Base-by-base conservation (phyloP, 441 rosid genomes). In the Populus hybrid region DNA sequence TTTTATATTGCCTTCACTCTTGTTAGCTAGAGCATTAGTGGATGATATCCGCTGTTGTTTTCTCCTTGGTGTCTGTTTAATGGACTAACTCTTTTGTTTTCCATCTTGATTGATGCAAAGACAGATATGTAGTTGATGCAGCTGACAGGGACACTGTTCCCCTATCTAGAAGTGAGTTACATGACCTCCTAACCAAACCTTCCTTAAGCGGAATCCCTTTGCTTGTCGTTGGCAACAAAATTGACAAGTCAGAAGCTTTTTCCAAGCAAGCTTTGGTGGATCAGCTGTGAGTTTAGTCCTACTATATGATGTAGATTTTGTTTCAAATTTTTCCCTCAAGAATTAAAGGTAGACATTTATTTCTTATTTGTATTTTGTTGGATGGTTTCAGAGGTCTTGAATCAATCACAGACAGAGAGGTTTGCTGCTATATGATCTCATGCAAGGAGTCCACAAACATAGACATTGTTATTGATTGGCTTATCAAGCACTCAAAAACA, bases 351-450 rank as follows among this genome's bases (percentile, higher is more conserved):
- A 21, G 32, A 19, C 30, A 9, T 28, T 4, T 19, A 12, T 67
- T 59, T 57, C 57, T 40, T 21, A 30, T 80, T 50, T 35, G 63
- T 61, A 40, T 40, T 53, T 40, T 78, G 35, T 72, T 69, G 2
- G 32, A 50, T 76, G 77, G 69, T 84, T 83, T 81, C 88, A 96
- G 99, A 76, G 95, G 93, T 74, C 97, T 96, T 53, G 94, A 90
- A 73, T 83, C 94, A 10, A 82, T 94, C 68, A 77, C 84, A 28
- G 97, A 92, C 69, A 86, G 98, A 85, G 98, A 96, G 86, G 97
- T 96, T 53, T 94, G 98, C 77, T 94, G 98, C 90, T 90, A 92
- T 69, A 91, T 96, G 99, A 94, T 96, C 81, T 96, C 99, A 5
- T 96, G 99, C 90, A 96, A 91, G 87, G 95, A 94, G 76, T 91